A percentile compares a stretch with the other conserved stretches of the same genome.
Evolutionary conservation across 306 rosid genomes (phyloP).

Genomic region (Calophaca sinica): DNA sequence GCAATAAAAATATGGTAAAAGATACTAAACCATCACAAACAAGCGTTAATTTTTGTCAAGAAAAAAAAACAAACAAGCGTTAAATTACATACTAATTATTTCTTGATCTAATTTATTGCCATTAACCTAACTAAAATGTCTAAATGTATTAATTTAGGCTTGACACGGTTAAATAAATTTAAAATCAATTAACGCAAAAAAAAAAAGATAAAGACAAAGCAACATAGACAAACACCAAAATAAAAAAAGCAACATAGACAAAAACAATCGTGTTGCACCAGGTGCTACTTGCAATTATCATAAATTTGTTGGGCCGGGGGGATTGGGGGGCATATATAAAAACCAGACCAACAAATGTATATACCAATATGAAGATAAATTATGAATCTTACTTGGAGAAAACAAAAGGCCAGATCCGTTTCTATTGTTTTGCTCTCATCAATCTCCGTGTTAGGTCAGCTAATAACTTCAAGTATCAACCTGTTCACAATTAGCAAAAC

Average conservation of each 20-base stretch:
- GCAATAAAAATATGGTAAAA: too few relatives aligned
- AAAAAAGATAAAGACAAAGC: neutral
- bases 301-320: neutral
- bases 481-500: conserved; percentile 36
- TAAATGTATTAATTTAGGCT: too few relatives aligned
- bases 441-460: conserved; percentile 12
- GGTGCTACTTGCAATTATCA: neutral
- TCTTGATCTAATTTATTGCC: neutral
- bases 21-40: too few relatives aligned
- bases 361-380: neutral
- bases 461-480: neutral
- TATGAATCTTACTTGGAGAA: conserved; percentile 35
- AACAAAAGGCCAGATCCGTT: conserved; percentile 30
- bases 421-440: neutral
- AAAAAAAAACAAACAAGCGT: too few relatives aligned
- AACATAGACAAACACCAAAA: neutral
- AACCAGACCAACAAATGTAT: too few relatives aligned
- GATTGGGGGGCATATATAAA: too few relatives aligned
- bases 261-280: conserved; percentile 14
- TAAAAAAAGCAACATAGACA: neutral
- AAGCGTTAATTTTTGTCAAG: too few relatives aligned
- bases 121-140: neutral
- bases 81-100: neutral
- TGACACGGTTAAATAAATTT: neutral
- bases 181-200: conserved; percentile 8